These are phyloP conservation scores for Pythium utonaiense DNA, from an alignment of 352 stramenopile genomes.

Conservation along the genomic window DNA sequence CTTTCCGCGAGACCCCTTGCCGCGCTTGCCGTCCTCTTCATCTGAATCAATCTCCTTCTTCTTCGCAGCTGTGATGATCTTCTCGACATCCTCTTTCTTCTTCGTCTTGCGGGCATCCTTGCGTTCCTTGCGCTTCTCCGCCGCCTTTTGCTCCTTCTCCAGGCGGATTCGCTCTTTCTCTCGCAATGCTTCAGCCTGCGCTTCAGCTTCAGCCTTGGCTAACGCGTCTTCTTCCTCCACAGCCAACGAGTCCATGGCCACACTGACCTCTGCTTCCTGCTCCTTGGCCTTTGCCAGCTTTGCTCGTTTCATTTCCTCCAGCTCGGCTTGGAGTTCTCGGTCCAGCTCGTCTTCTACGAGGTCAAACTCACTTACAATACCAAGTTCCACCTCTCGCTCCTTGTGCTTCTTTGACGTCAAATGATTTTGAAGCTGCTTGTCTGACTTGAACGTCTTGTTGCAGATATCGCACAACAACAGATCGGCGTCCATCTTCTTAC, in stretches of 20 bases:
- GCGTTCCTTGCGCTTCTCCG: slow-evolving; percentile 71
- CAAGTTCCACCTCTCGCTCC: slow-evolving; percentile 69
- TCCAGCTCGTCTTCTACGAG: slow-evolving; percentile 65
- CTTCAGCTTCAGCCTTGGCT: slow-evolving; percentile 18
- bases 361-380: slow-evolving; percentile 49
- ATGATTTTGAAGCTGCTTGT: slow-evolving; percentile 81
- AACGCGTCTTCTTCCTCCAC: slow-evolving; percentile 1
- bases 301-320: slow-evolving; percentile 32
- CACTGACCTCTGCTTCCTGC: slow-evolving; percentile 10
- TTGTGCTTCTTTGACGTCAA: slow-evolving; percentile 79
- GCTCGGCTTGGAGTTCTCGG: slow-evolving; percentile 48
- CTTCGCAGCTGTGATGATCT: slow-evolving; percentile 44
- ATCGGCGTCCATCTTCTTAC: slow-evolving; percentile 65
- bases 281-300: slow-evolving; percentile 23
- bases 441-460: slow-evolving; percentile 81
- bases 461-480: slow-evolving; percentile 75
- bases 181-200: slow-evolving; percentile 28
- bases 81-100: slow-evolving; percentile 77
- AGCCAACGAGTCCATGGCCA: not conserved
- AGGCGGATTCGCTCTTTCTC: slow-evolving; percentile 50
- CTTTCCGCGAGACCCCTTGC: slow-evolving; percentile 20
- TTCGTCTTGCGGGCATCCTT: slow-evolving; percentile 82
- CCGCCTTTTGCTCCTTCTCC: slow-evolving; percentile 76
- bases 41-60: slow-evolving; percentile 38
- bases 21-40: slow-evolving; percentile 39